Conservation (phyloP, 1,139 yeast genomes). For the Kodamaea fungicola region DNA sequence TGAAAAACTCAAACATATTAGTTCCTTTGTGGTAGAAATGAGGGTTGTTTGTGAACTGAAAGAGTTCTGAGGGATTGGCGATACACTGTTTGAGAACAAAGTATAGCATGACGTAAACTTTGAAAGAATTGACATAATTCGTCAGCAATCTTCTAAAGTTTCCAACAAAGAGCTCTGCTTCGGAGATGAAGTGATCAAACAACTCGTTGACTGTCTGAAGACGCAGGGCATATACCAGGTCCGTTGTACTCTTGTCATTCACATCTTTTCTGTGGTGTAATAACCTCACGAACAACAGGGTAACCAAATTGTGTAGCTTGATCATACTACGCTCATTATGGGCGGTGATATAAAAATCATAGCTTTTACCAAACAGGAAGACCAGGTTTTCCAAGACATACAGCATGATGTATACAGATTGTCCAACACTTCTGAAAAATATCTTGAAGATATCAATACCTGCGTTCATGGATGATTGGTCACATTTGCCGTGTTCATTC, state of each 20-base stretch:
- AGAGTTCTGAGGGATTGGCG: slow-evolving; percentile 40
- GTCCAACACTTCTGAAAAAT: slow-evolving; percentile 41
- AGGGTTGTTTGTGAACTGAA: slow-evolving; percentile 28
- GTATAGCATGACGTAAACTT: slow-evolving; percentile 41
- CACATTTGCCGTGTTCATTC: slow-evolving; percentile 26
- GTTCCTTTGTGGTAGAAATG: slow-evolving; percentile 36
- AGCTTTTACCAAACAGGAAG: slow-evolving; percentile 41
- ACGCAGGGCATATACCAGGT: slow-evolving; percentile 23
- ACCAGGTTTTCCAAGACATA: slow-evolving; percentile 44
- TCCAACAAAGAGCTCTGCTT: slow-evolving; percentile 46
- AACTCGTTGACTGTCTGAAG: slow-evolving; percentile 34
- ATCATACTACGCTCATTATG: slow-evolving; percentile 42
- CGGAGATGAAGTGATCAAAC: slow-evolving; percentile 34
- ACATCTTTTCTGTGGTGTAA: slow-evolving; percentile 39
- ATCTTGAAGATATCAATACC: slow-evolving; percentile 46
- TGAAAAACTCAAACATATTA: slow-evolving; percentile 39
- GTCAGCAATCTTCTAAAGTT: slow-evolving; percentile 38
- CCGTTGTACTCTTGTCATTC: slow-evolving; percentile 18
- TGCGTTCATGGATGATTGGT: slow-evolving; percentile 34
- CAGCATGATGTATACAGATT: slow-evolving; percentile 44
- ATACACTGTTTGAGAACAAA: slow-evolving; percentile 42
- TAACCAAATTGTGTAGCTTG: slow-evolving; percentile 39
- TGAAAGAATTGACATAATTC: slow-evolving; percentile 40
- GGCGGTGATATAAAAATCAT: slow-evolving; percentile 39
- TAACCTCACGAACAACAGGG: slow-evolving; percentile 41